Evolutionary conservation across 768 basidiomycete genomes (phyloP), one percentile per base, ranked within the genome.

Genomic region (Heimioporus sp.): DNA sequence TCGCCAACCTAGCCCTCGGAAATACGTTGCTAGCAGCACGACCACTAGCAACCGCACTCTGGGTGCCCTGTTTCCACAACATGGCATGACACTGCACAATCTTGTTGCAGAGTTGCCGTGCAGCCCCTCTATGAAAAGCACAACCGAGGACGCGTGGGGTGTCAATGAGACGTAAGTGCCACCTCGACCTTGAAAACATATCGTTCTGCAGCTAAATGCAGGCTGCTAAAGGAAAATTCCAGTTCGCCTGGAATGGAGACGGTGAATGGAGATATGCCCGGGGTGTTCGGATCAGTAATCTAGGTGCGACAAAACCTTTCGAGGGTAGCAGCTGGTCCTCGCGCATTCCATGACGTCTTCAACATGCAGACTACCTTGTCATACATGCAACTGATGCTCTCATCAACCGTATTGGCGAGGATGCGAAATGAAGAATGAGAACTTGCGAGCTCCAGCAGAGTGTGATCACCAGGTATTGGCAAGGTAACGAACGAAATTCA

Each of bases 391-490:
- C 94, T 92, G 19, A 94, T 80, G 52, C 82, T 83, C 61, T 82
- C 81, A 58, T 95, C 92, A 6, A 73, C 69, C 0, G 88, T 90
- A 15, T 85, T 86, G 1, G 88, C 86, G 28, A 98, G 72, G 36
- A 88, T 80, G 53, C 75, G 74, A 66, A 90, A 97, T 0, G 74
- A 69, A 6, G 71, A 73, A 24, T 68, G 65, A 2, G 85, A 83
- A 0, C 65, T 74, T 1, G 86, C 90, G 11, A 96, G 82, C 1
- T 97, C 76, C 35, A 98, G 77, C 36, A 98, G 76, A 0, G 95
- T 94, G 66, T 98, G 96, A 3, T 95, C 95, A n/a, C 96, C 96
- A 0, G 93, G 95, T 43, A 96, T 77, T 16, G 98, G 78, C 12
- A 98, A 76, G 0, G 89, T 86, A 34, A 98, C 78, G 73, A 95